These are phyloP conservation scores for Kondoa malvinella DNA, from an alignment of 768 basidiomycete genomes.

Conservation along the genomic window DNA sequence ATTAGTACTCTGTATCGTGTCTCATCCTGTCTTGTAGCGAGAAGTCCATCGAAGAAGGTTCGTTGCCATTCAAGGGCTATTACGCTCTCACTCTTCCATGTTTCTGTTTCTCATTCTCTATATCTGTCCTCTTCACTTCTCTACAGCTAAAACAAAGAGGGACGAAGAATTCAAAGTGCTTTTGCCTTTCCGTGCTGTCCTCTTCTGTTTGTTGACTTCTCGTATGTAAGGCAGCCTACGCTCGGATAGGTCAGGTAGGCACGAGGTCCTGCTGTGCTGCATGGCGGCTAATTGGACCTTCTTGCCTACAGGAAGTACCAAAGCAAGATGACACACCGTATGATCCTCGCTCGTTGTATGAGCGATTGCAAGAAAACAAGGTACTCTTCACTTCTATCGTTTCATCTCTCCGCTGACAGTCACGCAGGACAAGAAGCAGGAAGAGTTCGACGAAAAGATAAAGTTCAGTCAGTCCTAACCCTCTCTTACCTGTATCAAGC, in stretches of 20 bases:
- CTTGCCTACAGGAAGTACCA: neutral
- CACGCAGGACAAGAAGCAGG: conserved; percentile 4
- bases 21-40: too few species aligned
- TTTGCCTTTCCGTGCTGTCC: neutral
- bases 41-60: neutral
- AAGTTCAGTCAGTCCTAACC: neutral
- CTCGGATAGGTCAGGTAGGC: neutral
- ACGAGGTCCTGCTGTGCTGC: neutral
- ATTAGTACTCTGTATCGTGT: too few species aligned
- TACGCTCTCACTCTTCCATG: neutral
- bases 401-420: neutral
- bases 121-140: neutral
- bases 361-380: neutral
- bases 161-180: neutral
- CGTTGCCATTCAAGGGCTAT: too few species aligned
- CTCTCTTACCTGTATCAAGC: neutral
- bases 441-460: conserved; percentile 2
- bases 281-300: neutral
- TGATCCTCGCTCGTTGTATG: neutral
- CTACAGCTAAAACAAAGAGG: neutral
- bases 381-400: neutral
- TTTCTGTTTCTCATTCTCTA: neutral
- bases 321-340: neutral
- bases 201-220: neutral
- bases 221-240: neutral